Conservation (phyloP, 176 grass and related monocot species). For the Themeda triandra region DNA sequence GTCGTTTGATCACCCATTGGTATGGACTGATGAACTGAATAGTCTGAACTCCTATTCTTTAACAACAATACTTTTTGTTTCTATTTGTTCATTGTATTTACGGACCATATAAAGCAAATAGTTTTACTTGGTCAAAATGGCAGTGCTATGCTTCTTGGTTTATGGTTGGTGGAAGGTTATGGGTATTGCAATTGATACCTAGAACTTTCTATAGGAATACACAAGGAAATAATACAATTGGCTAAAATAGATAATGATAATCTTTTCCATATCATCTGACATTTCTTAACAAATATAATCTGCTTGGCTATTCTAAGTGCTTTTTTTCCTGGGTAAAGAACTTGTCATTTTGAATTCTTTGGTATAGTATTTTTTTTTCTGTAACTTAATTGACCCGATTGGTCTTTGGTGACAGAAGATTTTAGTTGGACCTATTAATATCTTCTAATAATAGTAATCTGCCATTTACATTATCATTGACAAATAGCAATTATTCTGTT, state of each 20-base stretch:
- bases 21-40: slow-evolving; percentile 24
- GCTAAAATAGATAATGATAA: neutral
- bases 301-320: neutral
- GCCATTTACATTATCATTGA: neutral
- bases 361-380: neutral
- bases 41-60: neutral
- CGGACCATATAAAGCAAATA: neutral
- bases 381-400: neutral
- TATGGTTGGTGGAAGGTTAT: neutral
- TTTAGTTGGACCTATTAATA: neutral
- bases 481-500: neutral
- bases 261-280: neutral
- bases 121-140: slow-evolving; percentile 14
- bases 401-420: neutral
- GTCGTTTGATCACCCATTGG: slow-evolving; percentile 33
- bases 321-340: neutral
- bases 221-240: neutral
- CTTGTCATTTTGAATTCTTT: neutral
- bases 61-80: neutral
- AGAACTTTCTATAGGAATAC: neutral
- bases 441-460: slow-evolving; percentile 1
- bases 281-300: neutral
- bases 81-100: slow-evolving; percentile 5
- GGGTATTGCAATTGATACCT: neutral
- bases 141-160: slow-evolving; percentile 10